phyloP scores from a whole-genome alignment of 129 eudicot genomes.

The Arctium lappa region DNA sequence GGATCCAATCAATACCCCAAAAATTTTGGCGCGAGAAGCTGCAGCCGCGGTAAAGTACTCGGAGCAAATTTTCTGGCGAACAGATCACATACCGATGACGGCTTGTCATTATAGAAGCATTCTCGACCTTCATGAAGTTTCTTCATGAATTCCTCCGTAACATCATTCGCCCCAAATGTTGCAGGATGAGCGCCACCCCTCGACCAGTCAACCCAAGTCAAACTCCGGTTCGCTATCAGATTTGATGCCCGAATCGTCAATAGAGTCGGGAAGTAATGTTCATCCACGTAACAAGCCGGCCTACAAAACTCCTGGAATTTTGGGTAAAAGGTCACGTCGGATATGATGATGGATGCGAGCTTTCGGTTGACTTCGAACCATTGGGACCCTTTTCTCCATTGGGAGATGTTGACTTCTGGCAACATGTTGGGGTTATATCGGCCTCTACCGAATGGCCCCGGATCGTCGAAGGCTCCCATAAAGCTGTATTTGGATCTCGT shows the following conservation, averaged over 20 bases:
- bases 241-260: constrained; percentile 47
- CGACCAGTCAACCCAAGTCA: constrained; percentile 79
- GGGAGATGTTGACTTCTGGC: constrained; percentile 79
- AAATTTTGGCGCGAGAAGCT: constrained; percentile 46
- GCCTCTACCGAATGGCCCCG: constrained; percentile 84
- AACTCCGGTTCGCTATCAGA: constrained; percentile 52
- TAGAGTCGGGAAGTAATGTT: constrained; percentile 66
- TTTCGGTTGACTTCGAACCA: constrained; percentile 90
- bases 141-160: constrained; percentile 57
- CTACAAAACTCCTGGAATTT: constrained; percentile 68
- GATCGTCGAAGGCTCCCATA: constrained; percentile 86
- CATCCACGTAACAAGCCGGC: constrained; percentile 70
- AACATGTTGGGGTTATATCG: constrained; percentile 71
- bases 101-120: constrained; percentile 57
- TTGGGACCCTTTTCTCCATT: constrained; percentile 96
- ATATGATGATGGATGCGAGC: constrained; percentile 57
- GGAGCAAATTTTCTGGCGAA: constrained; percentile 94
- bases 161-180: constrained; percentile 51
- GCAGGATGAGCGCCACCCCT: constrained; percentile 75
- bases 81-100: constrained; percentile 48
- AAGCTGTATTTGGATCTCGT: constrained; percentile 68
- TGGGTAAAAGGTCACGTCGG: constrained; percentile 64
- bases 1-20: constrained; percentile 52
- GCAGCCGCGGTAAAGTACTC: constrained; percentile 61
- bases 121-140: constrained; percentile 40